Conservation (phyloP, 75 land plant genomes). For the Ceratopteris richardii region DNA sequence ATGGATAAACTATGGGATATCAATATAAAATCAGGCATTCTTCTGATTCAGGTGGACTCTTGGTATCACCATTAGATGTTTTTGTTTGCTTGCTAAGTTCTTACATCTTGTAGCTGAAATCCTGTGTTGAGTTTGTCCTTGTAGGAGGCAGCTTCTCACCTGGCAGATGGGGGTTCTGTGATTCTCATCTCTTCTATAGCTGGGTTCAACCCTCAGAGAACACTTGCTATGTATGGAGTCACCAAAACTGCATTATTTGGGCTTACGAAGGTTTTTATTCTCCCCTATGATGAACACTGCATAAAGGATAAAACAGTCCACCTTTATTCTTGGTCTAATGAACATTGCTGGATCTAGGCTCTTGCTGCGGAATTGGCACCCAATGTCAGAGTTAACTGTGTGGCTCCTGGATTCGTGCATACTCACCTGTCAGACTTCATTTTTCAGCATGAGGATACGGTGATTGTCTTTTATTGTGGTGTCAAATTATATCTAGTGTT, state of each 20-base stretch:
- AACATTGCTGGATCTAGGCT: slow-evolving; percentile 32
- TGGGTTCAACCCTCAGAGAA: slow-evolving; percentile 41
- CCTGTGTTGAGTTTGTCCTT: no score
- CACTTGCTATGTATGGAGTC: slow-evolving; percentile 86
- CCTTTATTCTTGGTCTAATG: background rate
- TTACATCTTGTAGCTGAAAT: no score
- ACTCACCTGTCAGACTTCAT: slow-evolving; percentile 72
- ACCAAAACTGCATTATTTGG: slow-evolving; percentile 95
- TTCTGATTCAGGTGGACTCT: slow-evolving; percentile 65
- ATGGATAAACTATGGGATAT: slow-evolving; percentile 95
- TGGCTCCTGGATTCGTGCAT: slow-evolving; percentile 96
- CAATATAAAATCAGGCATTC: slow-evolving; percentile 75
- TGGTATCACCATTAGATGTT: no score
- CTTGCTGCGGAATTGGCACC: slow-evolving; percentile 89
- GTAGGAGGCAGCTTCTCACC: slow-evolving; percentile 76
- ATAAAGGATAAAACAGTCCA: background rate
- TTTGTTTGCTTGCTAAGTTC: no score
- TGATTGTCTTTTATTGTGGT: no score
- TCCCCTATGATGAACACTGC: background rate
- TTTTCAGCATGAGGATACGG: slow-evolving; percentile 40
- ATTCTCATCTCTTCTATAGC: slow-evolving; percentile 70
- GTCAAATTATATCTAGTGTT: background rate
- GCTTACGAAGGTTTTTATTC: slow-evolving; percentile 67
- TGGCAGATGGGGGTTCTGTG: slow-evolving; percentile 68
- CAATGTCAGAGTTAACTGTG: slow-evolving; percentile 78